These are phyloP conservation scores for Colletotrichum orchidophilum DNA, from an alignment of 2,329 filamentous ascomycete genomes.

Conservation along the genomic window DNA sequence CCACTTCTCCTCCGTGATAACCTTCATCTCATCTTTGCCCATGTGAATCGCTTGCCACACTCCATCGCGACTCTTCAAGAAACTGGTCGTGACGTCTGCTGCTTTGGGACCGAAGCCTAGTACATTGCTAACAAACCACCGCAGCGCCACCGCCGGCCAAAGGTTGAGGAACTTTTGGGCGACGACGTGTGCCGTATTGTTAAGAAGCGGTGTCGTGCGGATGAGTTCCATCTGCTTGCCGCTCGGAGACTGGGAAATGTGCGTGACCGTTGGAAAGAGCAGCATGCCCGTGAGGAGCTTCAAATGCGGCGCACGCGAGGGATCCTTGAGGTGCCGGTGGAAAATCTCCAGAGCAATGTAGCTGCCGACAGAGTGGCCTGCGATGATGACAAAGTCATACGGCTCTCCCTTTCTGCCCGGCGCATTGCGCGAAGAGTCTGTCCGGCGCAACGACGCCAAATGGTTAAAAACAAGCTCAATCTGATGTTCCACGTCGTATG, in stretches of 20 bases:
- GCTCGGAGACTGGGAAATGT: conserved; percentile 71
- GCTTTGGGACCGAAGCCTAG: conserved; percentile 60
- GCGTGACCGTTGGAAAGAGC: conserved; percentile 79
- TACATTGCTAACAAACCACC: conserved; percentile 52
- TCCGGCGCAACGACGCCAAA: conserved; percentile 43
- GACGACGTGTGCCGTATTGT: conserved; percentile 50
- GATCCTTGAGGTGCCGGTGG: conserved; percentile 59
- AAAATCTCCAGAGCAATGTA: conserved; percentile 78
- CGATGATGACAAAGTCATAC: conserved; percentile 70
- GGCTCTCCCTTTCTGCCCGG: conserved; percentile 44
- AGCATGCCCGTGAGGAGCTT: conserved; percentile 65
- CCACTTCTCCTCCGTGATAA: conserved; percentile 68
- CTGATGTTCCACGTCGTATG: conserved; percentile 63
- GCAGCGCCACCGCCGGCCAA: conserved; percentile 50
- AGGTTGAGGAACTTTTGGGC: conserved; percentile 52
- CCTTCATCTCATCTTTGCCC: conserved; percentile 67
- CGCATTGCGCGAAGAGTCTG: conserved; percentile 38
- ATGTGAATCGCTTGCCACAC: conserved; percentile 69
- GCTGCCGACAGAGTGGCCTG: conserved; percentile 79
- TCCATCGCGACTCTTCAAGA: conserved; percentile 65
- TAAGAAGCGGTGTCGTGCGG: conserved; percentile 52
- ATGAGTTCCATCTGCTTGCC: conserved; percentile 63
- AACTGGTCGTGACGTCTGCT: conserved; percentile 60
- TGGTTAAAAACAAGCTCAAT: conserved; percentile 55
- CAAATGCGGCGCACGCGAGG: conserved; percentile 46